Conservation (phyloP, 2,329 filamentous ascomycete species). For the Furcasterigmium sp. region DNA sequence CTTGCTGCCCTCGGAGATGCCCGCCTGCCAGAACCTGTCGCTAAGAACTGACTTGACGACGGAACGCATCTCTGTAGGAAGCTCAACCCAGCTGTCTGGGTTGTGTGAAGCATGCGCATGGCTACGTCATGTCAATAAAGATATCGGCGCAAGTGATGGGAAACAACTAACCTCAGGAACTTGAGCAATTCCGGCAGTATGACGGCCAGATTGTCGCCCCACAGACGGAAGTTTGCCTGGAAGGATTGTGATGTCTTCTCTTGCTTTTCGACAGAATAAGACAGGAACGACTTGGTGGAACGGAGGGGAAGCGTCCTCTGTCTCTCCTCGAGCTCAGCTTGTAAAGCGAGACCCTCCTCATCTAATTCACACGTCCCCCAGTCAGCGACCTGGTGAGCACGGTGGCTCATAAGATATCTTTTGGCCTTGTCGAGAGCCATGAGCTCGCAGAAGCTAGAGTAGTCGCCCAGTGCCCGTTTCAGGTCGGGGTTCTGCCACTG, state of each 20-base stretch:
- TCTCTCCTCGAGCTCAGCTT: constrained; percentile 71
- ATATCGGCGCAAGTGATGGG: background rate
- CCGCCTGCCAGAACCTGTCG: constrained; percentile 96
- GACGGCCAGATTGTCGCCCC: constrained; percentile 74
- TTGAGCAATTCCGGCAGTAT: constrained; percentile 85
- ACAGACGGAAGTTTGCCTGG: constrained; percentile 72
- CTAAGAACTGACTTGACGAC: constrained; percentile 81
- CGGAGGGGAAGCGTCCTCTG: constrained; percentile 75
- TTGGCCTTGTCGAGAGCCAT: constrained; percentile 77
- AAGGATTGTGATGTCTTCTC: constrained; percentile 69
- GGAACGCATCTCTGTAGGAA: constrained; percentile 69
- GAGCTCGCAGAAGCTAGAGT: constrained; percentile 72
- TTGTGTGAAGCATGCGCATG: constrained; percentile 92
- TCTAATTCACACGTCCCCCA: constrained; percentile 79
- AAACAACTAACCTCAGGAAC: constrained; percentile 58
- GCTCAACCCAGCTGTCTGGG: constrained; percentile 71
- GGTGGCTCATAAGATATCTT: constrained; percentile 67
- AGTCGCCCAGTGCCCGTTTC: constrained; percentile 63
- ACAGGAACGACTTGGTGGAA: constrained; percentile 86
- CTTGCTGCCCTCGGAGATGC: constrained; percentile 91
- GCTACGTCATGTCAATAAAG: constrained; percentile 29
- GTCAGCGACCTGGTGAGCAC: constrained; percentile 71
- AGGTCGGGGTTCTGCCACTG: constrained; percentile 74
- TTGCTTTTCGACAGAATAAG: constrained; percentile 85
- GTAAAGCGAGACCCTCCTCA: constrained; percentile 70